Evolutionary conservation across 2,329 filamentous ascomycete species (phyloP).

Genomic region (Purpureocillium takamizusanense): DNA sequence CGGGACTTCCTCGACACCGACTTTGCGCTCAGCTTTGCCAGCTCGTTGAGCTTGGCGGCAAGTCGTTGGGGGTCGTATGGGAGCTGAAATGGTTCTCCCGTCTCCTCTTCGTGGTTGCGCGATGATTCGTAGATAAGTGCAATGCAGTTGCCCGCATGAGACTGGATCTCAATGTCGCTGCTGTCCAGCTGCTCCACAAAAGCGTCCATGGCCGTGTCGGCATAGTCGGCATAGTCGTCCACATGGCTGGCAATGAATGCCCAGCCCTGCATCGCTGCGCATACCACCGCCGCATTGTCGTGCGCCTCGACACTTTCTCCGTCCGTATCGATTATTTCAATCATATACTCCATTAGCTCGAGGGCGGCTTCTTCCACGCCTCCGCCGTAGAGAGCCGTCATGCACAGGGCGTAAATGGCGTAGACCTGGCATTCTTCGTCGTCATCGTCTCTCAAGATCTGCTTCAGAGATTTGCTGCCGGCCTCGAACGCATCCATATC

Average conservation of each 20-base stretch:
- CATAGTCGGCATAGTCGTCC: constrained; percentile 63
- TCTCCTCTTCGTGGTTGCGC: constrained; percentile 38
- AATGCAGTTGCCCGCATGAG: constrained; percentile 70
- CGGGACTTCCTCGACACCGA: constrained; percentile 40
- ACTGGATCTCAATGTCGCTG: constrained; percentile 61
- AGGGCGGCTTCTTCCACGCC: constrained; percentile 58
- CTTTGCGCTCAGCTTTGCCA: constrained; percentile 38
- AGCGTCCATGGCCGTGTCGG: constrained; percentile 64
- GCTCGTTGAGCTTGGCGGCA: constrained; percentile 35
- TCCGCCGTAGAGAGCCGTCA: constrained; percentile 69
- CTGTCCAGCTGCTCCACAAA: constrained; percentile 83
- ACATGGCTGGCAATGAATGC: constrained; percentile 70
- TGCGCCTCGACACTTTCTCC: constrained; percentile 62
- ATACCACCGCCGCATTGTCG: constrained; percentile 62
- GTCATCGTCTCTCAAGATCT: constrained; percentile 42
- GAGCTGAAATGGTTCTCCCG: constrained; percentile 38
- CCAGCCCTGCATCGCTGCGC: constrained; percentile 70
- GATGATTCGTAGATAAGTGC: constrained; percentile 73
- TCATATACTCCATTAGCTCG: constrained; percentile 64
- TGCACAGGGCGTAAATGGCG: constrained; percentile 63
- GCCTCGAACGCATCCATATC: constrained; percentile 31
- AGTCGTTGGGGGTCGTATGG: constrained; percentile 41
- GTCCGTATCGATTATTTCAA: constrained; percentile 74
- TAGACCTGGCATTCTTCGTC: constrained; percentile 57
- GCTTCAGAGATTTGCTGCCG: constrained; percentile 19